Evolutionary conservation across 129 eudicot species (phyloP).

Genomic region (Sambucus nigra): DNA sequence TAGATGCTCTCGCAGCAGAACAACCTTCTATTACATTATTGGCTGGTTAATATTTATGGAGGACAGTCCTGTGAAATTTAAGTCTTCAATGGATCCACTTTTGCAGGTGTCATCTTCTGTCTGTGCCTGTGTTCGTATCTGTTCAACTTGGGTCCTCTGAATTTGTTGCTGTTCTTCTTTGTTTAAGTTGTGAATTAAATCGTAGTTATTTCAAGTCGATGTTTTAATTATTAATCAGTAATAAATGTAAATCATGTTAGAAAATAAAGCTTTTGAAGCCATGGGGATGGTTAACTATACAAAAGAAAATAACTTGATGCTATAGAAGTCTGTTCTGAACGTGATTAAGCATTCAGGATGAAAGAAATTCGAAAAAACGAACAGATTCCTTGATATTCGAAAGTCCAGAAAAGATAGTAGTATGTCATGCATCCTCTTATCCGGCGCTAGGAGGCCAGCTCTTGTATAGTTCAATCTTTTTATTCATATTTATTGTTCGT

Average conservation of each 20-base stretch:
- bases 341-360: not conserved
- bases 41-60: slow-evolving; percentile 93
- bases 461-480: not conserved
- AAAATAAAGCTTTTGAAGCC: not conserved
- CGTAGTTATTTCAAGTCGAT: not conserved
- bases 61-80: slow-evolving; percentile 77
- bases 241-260: not conserved
- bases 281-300: no score
- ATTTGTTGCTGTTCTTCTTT: not conserved
- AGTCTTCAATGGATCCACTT: slow-evolving; percentile 87
- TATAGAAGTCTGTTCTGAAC: not conserved
- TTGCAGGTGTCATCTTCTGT: slow-evolving; percentile 40
- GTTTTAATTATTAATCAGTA: not conserved
- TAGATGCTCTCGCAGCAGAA: slow-evolving; percentile 86
- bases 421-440: not conserved
- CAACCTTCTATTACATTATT: slow-evolving; percentile 88
- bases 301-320: not conserved
- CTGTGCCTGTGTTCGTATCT: not conserved
- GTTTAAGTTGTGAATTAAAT: not conserved
- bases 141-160: no score
- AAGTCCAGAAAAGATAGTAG: not conserved
- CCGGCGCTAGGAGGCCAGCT: not conserved
- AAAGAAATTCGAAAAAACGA: not conserved
- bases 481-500: not conserved
- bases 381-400: not conserved